Base-by-base conservation (phyloP, 176 grass and related monocot species). In the Cocos nucifera region DNA sequence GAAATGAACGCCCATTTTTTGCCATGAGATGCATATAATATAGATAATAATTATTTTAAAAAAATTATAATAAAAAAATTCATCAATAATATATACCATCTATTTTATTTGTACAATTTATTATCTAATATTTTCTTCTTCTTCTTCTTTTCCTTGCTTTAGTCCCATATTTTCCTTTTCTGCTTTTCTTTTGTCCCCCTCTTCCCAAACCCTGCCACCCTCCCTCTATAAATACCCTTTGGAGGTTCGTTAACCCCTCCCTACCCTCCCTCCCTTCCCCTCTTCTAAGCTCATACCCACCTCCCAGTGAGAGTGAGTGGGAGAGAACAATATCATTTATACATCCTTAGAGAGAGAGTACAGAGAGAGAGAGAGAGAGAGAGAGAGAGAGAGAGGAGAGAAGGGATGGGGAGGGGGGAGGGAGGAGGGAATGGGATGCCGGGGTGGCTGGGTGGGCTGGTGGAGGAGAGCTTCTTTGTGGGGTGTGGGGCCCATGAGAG, bases 391-490 rank as follows among this genome's bases (percentile, higher is more conserved):
- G 25, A 17, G 0, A 16, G 49, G 7, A 19, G 28, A 27, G 54
- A 56, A 54, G 19, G 15, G 66, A 56, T 26, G 55, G 24, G 19
- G 9, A 22, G 54, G 1, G 3, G 7, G 56, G 9, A 0, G 16
- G 1, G 17, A 21, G n/a, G 28, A 64, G 71, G 57, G 78, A 59
- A 61, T 69, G 69, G 75, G 85, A 53, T 72, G 75, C 83, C 83
- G 0, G 87, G 82, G 0, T 90, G 91, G 91, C 60, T 90, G 15
- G 83, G 87, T 1, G 53, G 62, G 0, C 66, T 96, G 59, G 78
- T 96, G 67, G 86, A 86, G 73, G 91, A 82, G 83, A 86, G 67
- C 69, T 96, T 96, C 83, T 96, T 65, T 17, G 63, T 51, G 49
- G 63, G 48, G 22, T 65, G 63, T 18, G 49, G 18, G 22, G 22